Conservation (phyloP, 345 rosid genomes). For the Gossypium sturtianum region DNA sequence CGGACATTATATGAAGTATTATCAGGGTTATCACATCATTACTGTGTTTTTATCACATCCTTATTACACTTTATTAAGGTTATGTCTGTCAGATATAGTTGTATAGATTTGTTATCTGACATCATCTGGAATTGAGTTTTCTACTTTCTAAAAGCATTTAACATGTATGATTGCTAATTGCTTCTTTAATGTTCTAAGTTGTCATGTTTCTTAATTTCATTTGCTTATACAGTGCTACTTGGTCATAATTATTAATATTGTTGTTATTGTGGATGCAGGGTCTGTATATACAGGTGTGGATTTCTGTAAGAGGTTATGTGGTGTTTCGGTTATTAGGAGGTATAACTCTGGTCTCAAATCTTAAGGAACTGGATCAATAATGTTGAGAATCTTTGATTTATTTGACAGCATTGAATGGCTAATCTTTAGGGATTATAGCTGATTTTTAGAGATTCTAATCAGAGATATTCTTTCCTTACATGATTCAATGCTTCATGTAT, state of each 20-base stretch:
- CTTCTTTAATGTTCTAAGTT: neutral
- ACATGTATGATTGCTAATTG: neutral
- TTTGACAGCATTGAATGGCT: too few relatives aligned
- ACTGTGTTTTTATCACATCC: neutral
- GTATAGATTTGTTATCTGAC: neutral
- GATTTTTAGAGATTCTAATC: too few relatives aligned
- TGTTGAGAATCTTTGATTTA: too few relatives aligned
- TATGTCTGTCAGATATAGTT: neutral
- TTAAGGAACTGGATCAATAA: too few relatives aligned
- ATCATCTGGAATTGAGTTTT: neutral
- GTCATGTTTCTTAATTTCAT: neutral
- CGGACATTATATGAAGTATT: neutral
- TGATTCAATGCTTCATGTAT: too few relatives aligned
- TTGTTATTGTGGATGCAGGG: constrained; percentile 40
- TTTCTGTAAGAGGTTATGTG: constrained; percentile 96
- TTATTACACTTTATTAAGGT: neutral
- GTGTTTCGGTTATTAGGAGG: constrained; percentile 98
- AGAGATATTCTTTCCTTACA: too few relatives aligned
- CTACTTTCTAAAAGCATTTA: neutral
- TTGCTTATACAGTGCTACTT: neutral
- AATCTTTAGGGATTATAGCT: too few relatives aligned
- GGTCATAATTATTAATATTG: neutral
- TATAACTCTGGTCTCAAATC: constrained; percentile 20
- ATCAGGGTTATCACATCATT: neutral
- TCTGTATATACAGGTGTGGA: constrained; percentile 97